Base-by-base conservation (phyloP, 192 early-diverging fungal genomes). In the Backusella westeae region DNA sequence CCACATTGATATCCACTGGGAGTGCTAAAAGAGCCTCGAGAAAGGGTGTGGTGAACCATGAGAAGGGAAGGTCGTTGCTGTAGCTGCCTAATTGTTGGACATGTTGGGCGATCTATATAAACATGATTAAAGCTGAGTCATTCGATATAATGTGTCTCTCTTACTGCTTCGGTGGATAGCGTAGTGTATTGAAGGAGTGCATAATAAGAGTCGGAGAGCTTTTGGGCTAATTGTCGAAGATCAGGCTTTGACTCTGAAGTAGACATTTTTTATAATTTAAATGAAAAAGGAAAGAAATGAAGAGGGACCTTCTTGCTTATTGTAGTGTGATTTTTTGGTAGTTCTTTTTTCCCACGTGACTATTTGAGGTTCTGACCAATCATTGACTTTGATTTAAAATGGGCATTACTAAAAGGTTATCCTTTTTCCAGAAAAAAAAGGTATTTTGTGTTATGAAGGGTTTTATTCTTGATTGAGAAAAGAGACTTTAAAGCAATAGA, bases 11-110 rank as follows among this genome's bases (percentile, higher is more conserved):
- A 15, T 29, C 67, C 3, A 39, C 38, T 3, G 26, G 17, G 0
- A 81, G 29, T 12, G 26, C 15, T 15, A 76, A 52, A 1, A 76
- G 42, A 12, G 56, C 39, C 23, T 41, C 32, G 19, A 80, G 32
- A 29, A 83, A 67, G 3, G 73, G 32, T 1, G 67, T 23, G 4
- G 82, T 80, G 44, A 80, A 83, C 82, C 82, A 83, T 1, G 78
- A 67, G 32, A 83, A 63, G 3, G 82, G 82, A 5, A 83, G 72
- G 29, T 83, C 75, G 1, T 75, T 56, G 67, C 75, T 77, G 26
- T 83, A 77, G 4, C 49, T 69, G 34, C 72, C 41, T 4, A 83
- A 75, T 15, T 75, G 75, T 4, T 63, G 29, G 5, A 83, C 49
- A 46, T 77, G 73, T 14, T 77, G 32, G 8, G 72, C 14, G 53